Evolutionary conservation across 306 rosid species (phyloP), one percentile per base, ranked within the genome.

Genomic region (Cucumis melo): DNA sequence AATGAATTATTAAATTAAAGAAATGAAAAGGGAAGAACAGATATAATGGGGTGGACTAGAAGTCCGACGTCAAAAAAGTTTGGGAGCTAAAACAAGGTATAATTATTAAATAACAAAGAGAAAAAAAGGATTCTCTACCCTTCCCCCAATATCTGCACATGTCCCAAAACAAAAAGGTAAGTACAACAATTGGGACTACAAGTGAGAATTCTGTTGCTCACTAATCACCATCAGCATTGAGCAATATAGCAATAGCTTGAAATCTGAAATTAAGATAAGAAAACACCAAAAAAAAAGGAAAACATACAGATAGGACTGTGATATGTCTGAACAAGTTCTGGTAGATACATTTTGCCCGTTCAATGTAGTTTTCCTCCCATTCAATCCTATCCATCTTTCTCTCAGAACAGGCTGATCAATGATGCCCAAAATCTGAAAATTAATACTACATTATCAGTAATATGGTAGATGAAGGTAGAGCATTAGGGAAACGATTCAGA

Each of bases 311-410:
- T 91, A 94, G 38, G 98, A 95, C 77, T 87, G 87, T 76, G 92
- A 85, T 65, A 94, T 89, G 70, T 85, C 81, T 7, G 86, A 74
- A 66, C 98, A 91, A 56, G 80, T 23, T 57, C 98, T 94, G 27
- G 98, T 87, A 23, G 91, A 91, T 76, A 90, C 88, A 78, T 80
- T 89, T 81, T 86, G 81, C 71, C 98, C 95, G 16, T 91, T 94
- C 72, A 91, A 76, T n/a, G 85, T 90, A 81, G 97, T 90, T 84
- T 71, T 82, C 82, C 89, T 85, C 76, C 98, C 97, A 77, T 84
- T 79, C 56, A 91, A 74, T 58, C 98, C 97, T 58, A 90, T 81
- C 98, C 98, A 94, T 84, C 98, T 91, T 81, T 94, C 98, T 82
- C 77, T 84, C 81, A 94, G 83, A 61, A 94, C 80, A 32, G 98